phyloP scores from a whole-genome alignment of 1,284 basidiomycete genomes.

The Cutaneotrichosporon curvatum region DNA sequence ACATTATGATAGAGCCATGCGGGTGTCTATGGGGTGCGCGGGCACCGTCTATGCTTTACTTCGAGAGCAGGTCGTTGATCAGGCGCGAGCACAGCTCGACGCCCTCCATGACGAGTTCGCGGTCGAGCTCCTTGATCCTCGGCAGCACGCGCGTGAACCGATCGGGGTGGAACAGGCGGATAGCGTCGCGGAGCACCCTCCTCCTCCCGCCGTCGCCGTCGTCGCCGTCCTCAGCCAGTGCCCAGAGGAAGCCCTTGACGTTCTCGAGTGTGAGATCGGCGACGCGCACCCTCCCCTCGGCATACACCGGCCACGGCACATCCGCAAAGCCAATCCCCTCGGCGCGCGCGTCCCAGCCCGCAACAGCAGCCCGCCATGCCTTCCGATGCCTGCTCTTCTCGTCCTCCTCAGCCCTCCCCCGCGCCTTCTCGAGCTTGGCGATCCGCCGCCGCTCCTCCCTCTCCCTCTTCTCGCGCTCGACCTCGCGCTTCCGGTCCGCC shows the following conservation, averaged over 20 bases:
- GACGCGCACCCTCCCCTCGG: conserved; percentile 23
- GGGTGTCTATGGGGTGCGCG: too few species aligned
- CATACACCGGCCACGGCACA: conserved; percentile 70
- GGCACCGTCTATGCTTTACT: too few species aligned
- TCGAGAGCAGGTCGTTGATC: conserved; percentile 23
- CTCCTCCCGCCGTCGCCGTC: conserved; percentile 27
- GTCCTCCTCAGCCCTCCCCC: not conserved
- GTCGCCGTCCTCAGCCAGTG: conserved; percentile 48
- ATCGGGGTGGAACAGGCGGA: conserved; percentile 68
- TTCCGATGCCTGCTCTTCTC: not conserved
- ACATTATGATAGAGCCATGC: not conserved
- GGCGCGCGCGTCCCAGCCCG: conserved; percentile 9
- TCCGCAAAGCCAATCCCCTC: conserved; percentile 52
- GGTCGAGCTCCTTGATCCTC: conserved; percentile 55
- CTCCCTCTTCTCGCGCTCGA: not conserved
- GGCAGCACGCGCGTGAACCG: conserved; percentile 58
- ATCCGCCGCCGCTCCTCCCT: not conserved
- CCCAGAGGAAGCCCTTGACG: conserved; percentile 53
- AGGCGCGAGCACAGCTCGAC: conserved; percentile 49
- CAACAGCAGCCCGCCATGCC: conserved; percentile 1
- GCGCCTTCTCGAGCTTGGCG: not conserved
- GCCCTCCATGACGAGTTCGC: conserved; percentile 55
- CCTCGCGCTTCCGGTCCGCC: conserved; percentile 1
- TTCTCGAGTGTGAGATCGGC: conserved; percentile 52
- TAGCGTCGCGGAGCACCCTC: conserved; percentile 52